Conservation (phyloP, 148 eudicot species). For the Rhododendron vialii region DNA sequence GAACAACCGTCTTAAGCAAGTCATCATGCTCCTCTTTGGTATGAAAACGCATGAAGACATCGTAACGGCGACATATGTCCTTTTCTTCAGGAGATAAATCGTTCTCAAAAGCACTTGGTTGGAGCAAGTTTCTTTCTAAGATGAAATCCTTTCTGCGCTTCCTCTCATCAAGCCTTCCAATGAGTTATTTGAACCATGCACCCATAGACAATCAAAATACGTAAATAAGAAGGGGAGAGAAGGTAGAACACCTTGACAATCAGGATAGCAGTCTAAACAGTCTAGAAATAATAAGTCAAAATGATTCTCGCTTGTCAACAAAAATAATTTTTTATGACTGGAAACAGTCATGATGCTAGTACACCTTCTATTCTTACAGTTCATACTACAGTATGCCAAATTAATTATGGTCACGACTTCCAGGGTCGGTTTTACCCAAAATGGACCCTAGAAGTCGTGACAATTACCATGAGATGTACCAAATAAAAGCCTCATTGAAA, state of each 20-base stretch:
- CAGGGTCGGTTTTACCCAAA: too few species aligned
- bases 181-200: background rate
- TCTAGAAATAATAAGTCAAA: background rate
- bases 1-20: constrained; percentile 53
- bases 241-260: background rate
- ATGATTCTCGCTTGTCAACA: background rate
- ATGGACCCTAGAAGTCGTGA: too few species aligned
- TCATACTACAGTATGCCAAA: background rate
- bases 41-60: constrained; percentile 83
- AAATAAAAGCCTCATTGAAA: background rate
- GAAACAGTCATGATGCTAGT: background rate
- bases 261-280: background rate
- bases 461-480: too few species aligned
- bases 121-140: constrained; percentile 68
- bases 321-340: background rate
- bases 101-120: constrained; percentile 71
- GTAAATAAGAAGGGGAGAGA: background rate
- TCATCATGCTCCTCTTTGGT: constrained; percentile 81
- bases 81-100: constrained; percentile 67
- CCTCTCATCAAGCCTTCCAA: constrained; percentile 82
- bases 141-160: constrained; percentile 79
- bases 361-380: background rate
- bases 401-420: too few species aligned
- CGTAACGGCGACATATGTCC: constrained; percentile 57
- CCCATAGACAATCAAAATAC: background rate